phyloP scores from a whole-genome alignment of 192 early-diverging fungal genomes.

The Fimicolochytrium jonesii region DNA sequence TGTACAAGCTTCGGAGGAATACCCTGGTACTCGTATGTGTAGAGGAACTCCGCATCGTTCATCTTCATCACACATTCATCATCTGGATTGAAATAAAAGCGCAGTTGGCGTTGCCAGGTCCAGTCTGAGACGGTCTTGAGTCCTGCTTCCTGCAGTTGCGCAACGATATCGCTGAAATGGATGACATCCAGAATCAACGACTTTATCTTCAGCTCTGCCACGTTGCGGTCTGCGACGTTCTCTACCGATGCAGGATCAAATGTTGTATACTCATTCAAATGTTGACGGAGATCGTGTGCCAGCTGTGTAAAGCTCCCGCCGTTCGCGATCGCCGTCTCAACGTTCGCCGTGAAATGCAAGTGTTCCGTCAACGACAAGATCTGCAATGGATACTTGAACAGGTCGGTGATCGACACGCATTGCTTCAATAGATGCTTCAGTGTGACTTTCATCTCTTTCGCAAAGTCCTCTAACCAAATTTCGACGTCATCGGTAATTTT shows the following conservation, averaged over 20 bases:
- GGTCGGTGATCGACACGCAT: slow-evolving; percentile 39
- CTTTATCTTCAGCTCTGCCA: slow-evolving; percentile 50
- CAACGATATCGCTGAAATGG: slow-evolving; percentile 55
- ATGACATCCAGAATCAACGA: slow-evolving; percentile 55
- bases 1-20: slow-evolving; percentile 56
- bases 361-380: slow-evolving; percentile 45
- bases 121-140: slow-evolving; percentile 35
- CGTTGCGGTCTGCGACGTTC: slow-evolving; percentile 33
- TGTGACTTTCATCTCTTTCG: slow-evolving; percentile 48
- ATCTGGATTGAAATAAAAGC: slow-evolving; percentile 37
- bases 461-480: slow-evolving; percentile 48
- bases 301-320: slow-evolving; percentile 30
- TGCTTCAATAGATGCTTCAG: slow-evolving; percentile 33
- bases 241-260: slow-evolving; percentile 43
- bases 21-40: slow-evolving; percentile 61
- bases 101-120: slow-evolving; percentile 52
- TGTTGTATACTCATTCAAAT: slow-evolving; percentile 49
- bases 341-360: slow-evolving; percentile 49
- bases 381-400: slow-evolving; percentile 52
- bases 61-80: slow-evolving; percentile 42
- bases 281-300: slow-evolving; percentile 26
- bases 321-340: slow-evolving; percentile 35
- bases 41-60: slow-evolving; percentile 51
- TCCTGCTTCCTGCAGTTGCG: slow-evolving; percentile 39
- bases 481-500: slow-evolving; percentile 50